These are phyloP conservation scores for Polytrichum commune DNA, from an alignment of 225 moss, liverwort and hornwort species.

Conservation along the genomic window DNA sequence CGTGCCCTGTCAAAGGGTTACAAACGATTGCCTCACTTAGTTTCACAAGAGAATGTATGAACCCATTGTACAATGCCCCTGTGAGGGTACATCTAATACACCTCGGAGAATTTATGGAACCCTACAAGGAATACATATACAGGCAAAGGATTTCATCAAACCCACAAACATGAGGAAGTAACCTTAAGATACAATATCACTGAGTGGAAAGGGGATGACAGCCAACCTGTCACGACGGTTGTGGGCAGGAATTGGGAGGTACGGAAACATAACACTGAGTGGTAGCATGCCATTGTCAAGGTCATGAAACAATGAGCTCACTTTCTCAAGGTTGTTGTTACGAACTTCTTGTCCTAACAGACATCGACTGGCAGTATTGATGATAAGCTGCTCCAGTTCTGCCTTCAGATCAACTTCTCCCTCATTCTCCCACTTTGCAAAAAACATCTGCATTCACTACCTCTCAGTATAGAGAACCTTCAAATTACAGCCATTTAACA, in stretches of 20 bases:
- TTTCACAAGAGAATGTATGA: not conserved
- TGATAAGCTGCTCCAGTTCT: conserved; percentile 80
- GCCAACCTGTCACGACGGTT: conserved; percentile 76
- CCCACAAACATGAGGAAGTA: too few species aligned
- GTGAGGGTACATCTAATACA: too few species aligned
- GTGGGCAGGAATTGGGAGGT: conserved; percentile 91
- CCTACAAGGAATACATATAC: too few species aligned
- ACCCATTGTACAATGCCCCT: too few species aligned
- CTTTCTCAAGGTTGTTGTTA: conserved; percentile 81
- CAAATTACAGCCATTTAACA: not conserved
- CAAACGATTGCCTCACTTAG: too few species aligned
- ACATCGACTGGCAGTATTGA: conserved; percentile 91
- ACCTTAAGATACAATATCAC: too few species aligned
- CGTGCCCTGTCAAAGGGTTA: conserved; percentile 50
- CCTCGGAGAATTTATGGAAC: too few species aligned
- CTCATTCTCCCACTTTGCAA: conserved; percentile 74
- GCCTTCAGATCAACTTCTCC: conserved; percentile 82
- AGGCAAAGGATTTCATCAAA: too few species aligned
- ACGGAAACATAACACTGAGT: conserved; percentile 84
- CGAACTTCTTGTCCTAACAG: conserved; percentile 87
- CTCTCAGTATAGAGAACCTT: not conserved
- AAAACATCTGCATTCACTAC: conserved; percentile 56
- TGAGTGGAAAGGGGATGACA: not conserved
- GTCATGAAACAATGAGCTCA: conserved; percentile 77
- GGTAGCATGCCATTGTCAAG: conserved; percentile 97